These are phyloP conservation scores for Phoenix dactylifera DNA, from an alignment of 176 grass and related monocot species.

Conservation along the genomic window DNA sequence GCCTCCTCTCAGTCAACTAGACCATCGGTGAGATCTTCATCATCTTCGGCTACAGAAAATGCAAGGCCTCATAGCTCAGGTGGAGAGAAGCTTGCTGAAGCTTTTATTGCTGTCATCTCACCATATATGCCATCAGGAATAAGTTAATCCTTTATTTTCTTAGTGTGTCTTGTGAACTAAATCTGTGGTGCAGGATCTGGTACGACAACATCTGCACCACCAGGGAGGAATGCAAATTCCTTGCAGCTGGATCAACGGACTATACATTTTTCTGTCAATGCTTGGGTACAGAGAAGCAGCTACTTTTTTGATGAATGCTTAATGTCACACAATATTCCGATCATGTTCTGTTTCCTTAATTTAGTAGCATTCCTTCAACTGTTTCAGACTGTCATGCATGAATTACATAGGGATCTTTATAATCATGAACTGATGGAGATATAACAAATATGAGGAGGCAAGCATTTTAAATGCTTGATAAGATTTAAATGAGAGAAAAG, in stretches of 20 bases:
- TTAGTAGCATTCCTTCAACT: too few relatives aligned
- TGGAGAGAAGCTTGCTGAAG: slow-evolving; percentile 21
- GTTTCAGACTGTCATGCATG: too few relatives aligned
- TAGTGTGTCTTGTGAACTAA: not conserved
- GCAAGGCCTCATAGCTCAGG: slow-evolving; percentile 55
- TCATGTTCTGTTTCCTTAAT: too few relatives aligned
- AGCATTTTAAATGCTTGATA: too few relatives aligned
- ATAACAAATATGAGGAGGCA: too few relatives aligned
- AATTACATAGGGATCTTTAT: too few relatives aligned
- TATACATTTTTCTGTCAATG: slow-evolving; percentile 76
- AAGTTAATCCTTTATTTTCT: too few relatives aligned
- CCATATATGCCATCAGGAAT: too few relatives aligned
- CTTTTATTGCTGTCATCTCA: too few relatives aligned
- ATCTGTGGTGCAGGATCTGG: slow-evolving; percentile 38
- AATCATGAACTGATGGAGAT: too few relatives aligned
- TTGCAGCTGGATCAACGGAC: slow-evolving; percentile 63
- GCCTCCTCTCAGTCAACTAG: slow-evolving; percentile 33
- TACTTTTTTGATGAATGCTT: slow-evolving; percentile 9
- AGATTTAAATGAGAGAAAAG: too few relatives aligned
- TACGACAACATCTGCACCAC: slow-evolving; percentile 31
- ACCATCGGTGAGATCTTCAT: slow-evolving; percentile 33
- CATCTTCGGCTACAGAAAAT: slow-evolving; percentile 45
- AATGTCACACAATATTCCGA: not conserved
- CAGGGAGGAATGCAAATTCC: slow-evolving; percentile 40
- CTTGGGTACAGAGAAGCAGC: slow-evolving; percentile 65